Percentiles rank a stretch among this genome's conserved stretches.
Evolutionary conservation across 306 rosid genomes (phyloP).

Genomic region (Lablab purpureus): DNA sequence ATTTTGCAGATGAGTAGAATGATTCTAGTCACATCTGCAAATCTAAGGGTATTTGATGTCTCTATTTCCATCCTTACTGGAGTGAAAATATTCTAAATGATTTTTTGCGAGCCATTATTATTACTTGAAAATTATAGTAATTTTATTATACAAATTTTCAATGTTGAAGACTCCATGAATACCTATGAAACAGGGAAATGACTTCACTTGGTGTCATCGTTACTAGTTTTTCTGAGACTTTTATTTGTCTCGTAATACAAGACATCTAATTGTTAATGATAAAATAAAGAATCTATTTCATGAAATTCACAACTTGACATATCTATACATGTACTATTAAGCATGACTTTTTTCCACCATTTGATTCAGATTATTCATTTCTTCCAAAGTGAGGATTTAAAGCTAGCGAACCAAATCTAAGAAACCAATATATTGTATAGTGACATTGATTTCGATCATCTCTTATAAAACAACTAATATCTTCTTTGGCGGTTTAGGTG

Average conservation of each 20-base stretch:
- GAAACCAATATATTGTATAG: background rate
- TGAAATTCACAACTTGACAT: background rate
- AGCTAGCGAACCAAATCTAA: conserved; percentile 3
- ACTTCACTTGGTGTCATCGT: background rate
- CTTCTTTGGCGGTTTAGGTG: background rate
- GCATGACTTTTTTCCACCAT: background rate
- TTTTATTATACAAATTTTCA: background rate
- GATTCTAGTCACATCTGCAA: too few relatives aligned
- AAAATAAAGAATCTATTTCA: background rate
- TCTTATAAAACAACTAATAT: background rate
- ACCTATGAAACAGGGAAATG: background rate
- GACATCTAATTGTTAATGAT: background rate
- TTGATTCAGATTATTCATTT: background rate
- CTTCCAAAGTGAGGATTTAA: background rate
- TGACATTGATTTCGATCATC: background rate
- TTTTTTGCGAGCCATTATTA: too few relatives aligned
- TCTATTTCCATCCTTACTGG: too few relatives aligned
- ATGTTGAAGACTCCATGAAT: background rate
- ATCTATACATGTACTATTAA: background rate
- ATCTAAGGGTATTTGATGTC: too few relatives aligned
- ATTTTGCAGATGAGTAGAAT: too few relatives aligned
- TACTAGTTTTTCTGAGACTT: background rate
- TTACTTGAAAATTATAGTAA: background rate
- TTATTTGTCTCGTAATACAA: background rate
- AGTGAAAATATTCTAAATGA: too few relatives aligned